Percentiles rank a stretch among this genome's conserved stretches.
Evolutionary conservation across 345 rosid species (phyloP).

Genomic region (Hibiscus trionum): DNA sequence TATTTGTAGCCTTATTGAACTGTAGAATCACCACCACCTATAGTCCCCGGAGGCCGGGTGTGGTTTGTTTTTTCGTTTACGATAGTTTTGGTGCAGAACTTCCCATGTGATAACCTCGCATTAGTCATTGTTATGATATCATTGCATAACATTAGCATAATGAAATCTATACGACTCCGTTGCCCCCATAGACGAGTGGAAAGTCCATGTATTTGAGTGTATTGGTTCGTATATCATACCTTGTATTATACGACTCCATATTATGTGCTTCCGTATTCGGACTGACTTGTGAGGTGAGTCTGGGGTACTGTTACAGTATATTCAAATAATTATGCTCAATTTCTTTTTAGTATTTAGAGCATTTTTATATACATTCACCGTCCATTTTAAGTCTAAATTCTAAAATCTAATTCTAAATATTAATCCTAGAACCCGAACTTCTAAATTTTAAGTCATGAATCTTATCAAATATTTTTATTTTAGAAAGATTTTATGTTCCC

Average conservation of each 20-base stretch:
- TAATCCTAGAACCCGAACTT: no score
- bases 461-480: no score
- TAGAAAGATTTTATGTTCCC: neutral
- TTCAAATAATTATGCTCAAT: neutral
- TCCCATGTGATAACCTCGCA: neutral
- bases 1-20: neutral
- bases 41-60: neutral
- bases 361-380: no score
- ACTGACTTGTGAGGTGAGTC: neutral
- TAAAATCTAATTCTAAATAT: no score
- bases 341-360: neutral
- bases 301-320: neutral
- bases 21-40: neutral
- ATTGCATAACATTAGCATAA: neutral
- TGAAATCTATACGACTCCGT: neutral
- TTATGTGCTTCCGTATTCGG: no score
- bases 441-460: no score
- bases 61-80: neutral
- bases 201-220: neutral
- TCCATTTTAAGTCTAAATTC: no score
- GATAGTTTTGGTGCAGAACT: neutral
- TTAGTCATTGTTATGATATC: neutral
- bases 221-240: conserved; percentile 10
- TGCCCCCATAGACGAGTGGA: neutral
- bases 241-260: neutral